These are phyloP conservation scores for Malassezia arunalokei DNA, from an alignment of 1,284 basidiomycete genomes.

Conservation along the genomic window DNA sequence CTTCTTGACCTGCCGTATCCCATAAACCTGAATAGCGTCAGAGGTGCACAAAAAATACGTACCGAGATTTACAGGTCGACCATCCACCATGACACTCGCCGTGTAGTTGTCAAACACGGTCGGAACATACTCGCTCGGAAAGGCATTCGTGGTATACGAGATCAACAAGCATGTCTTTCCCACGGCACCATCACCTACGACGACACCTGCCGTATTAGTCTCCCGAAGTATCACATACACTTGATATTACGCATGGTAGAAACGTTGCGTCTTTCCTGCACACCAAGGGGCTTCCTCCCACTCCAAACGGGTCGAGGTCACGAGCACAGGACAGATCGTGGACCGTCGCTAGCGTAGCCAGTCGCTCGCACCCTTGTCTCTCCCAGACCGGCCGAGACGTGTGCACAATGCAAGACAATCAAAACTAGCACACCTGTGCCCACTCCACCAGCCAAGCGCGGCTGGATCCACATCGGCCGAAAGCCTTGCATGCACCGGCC, in stretches of 20 bases:
- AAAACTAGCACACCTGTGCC: no score
- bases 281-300: background rate
- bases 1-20: slow-evolving; percentile 45
- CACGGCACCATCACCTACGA: slow-evolving; percentile 46
- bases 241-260: slow-evolving; percentile 9
- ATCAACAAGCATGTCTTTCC: slow-evolving; percentile 46
- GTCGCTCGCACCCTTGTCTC: background rate
- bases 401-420: background rate
- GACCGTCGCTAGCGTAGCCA: background rate
- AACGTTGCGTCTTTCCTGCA: background rate
- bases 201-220: slow-evolving; percentile 22
- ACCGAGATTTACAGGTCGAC: slow-evolving; percentile 92
- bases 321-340: background rate
- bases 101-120: slow-evolving; percentile 89
- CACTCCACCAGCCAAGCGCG: no score
- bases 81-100: slow-evolving; percentile 84
- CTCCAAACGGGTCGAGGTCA: background rate
- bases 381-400: background rate
- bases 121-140: slow-evolving; percentile 43
- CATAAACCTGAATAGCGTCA: slow-evolving; percentile 16
- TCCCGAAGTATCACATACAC: slow-evolving; percentile 1
- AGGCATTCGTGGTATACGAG: slow-evolving; percentile 46
- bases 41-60: slow-evolving; percentile 61
- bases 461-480: no score
- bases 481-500: no score